Evolutionary conservation across 2,329 filamentous ascomycete genomes (phyloP).

Genomic region (Ceratocystis destructans): DNA sequence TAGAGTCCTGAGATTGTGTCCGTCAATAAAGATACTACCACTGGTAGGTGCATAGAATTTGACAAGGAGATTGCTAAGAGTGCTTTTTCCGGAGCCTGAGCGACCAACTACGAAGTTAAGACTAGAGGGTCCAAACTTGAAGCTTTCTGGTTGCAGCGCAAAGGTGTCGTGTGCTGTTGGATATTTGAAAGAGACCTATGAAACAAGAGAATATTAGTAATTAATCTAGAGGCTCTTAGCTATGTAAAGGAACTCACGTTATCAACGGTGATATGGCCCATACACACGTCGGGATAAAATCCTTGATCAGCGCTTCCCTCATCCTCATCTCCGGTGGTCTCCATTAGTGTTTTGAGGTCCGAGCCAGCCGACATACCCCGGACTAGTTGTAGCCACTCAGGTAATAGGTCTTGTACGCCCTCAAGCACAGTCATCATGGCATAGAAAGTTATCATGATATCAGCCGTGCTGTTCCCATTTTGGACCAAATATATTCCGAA

Average conservation of each 20-base stretch:
- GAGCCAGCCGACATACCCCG: slow-evolving; percentile 66
- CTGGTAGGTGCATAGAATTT: slow-evolving; percentile 56
- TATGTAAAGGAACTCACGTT: background rate
- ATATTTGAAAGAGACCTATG: slow-evolving; percentile 65
- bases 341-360: slow-evolving; percentile 24
- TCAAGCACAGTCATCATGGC: slow-evolving; percentile 64
- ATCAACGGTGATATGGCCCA: background rate
- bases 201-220: background rate
- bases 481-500: slow-evolving; percentile 62
- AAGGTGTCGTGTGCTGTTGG: slow-evolving; percentile 49
- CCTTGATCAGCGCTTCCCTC: background rate
- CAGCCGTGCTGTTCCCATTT: slow-evolving; percentile 44
- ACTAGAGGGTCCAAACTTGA: slow-evolving; percentile 50
- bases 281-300: background rate
- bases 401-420: slow-evolving; percentile 57
- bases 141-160: slow-evolving; percentile 47
- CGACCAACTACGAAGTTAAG: slow-evolving; percentile 35
- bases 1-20: slow-evolving; percentile 44
- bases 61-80: slow-evolving; percentile 64
- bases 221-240: background rate
- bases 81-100: slow-evolving; percentile 51
- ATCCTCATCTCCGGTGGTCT: slow-evolving; percentile 22
- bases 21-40: slow-evolving; percentile 59
- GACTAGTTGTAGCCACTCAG: slow-evolving; percentile 61
- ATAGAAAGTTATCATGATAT: slow-evolving; percentile 76